These are phyloP conservation scores for Epichloe coenophiala DNA, from an alignment of 2,329 filamentous ascomycete genomes.

Conservation along the genomic window DNA sequence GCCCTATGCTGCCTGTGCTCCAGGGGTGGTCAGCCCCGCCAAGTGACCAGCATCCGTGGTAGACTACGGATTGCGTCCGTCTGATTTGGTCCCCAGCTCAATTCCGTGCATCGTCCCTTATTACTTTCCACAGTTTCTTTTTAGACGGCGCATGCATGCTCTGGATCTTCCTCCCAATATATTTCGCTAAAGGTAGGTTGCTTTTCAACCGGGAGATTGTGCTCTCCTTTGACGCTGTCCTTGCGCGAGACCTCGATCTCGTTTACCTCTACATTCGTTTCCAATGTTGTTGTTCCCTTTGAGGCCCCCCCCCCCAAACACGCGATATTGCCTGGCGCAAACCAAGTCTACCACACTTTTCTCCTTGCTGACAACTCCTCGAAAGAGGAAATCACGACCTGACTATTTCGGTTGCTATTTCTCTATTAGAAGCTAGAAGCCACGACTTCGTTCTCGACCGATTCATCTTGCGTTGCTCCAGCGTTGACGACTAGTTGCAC, in stretches of 20 bases:
- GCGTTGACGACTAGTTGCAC: background rate
- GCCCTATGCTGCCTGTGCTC: background rate
- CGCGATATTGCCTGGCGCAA: background rate
- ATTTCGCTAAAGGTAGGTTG: background rate
- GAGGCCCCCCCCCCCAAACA: background rate
- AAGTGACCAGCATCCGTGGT: background rate
- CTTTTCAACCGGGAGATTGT: background rate
- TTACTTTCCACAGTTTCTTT: background rate
- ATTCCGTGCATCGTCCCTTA: background rate
- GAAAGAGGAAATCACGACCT: background rate
- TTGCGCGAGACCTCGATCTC: background rate
- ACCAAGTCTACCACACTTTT: background rate
- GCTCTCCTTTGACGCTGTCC: background rate
- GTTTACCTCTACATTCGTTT: background rate
- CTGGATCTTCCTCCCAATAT: background rate
- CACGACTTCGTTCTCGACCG: slow-evolving; percentile 1
- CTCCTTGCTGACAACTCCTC: background rate
- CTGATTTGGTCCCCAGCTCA: background rate
- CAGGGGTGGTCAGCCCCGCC: background rate
- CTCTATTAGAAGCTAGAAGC: background rate
- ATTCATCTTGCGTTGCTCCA: background rate
- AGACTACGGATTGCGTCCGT: background rate
- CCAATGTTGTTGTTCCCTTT: background rate
- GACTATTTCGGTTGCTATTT: background rate
- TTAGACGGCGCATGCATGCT: background rate